A percentile compares a stretch with the other conserved stretches of the same genome.
These are phyloP conservation scores for Anisodus acutangulus DNA, from an alignment of 257 asterid species.

Conservation along the genomic window DNA sequence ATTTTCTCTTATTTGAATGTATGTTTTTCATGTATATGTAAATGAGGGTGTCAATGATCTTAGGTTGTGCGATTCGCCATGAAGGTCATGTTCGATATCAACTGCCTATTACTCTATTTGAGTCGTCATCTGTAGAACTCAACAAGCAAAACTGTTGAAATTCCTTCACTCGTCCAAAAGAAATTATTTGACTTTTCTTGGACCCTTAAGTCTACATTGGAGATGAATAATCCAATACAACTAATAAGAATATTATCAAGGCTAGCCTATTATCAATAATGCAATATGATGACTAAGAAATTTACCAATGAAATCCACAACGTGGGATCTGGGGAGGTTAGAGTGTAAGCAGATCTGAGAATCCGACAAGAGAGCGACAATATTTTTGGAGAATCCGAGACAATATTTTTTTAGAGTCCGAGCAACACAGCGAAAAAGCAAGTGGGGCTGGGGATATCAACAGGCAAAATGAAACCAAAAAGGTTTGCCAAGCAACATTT, in stretches of 20 bases:
- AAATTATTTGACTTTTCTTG: no score
- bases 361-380: no score
- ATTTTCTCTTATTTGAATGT: no score
- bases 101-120: background rate
- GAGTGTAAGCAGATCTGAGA: no score
- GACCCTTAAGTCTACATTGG: no score
- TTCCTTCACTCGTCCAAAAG: no score
- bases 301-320: background rate
- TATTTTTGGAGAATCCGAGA: background rate
- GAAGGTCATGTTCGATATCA: background rate
- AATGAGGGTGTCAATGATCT: background rate
- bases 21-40: no score
- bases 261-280: background rate
- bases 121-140: background rate
- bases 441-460: background rate
- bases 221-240: no score
- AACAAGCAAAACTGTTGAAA: no score
- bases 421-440: background rate
- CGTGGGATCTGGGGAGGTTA: no score
- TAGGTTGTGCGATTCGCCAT: background rate
- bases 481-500: background rate
- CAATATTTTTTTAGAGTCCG: no score
- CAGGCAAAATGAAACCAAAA: background rate
- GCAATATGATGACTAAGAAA: background rate
- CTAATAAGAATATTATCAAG: no score